Evolutionary conservation across 2,329 filamentous ascomycete genomes (phyloP).

Genomic region (Knufia petricola): DNA sequence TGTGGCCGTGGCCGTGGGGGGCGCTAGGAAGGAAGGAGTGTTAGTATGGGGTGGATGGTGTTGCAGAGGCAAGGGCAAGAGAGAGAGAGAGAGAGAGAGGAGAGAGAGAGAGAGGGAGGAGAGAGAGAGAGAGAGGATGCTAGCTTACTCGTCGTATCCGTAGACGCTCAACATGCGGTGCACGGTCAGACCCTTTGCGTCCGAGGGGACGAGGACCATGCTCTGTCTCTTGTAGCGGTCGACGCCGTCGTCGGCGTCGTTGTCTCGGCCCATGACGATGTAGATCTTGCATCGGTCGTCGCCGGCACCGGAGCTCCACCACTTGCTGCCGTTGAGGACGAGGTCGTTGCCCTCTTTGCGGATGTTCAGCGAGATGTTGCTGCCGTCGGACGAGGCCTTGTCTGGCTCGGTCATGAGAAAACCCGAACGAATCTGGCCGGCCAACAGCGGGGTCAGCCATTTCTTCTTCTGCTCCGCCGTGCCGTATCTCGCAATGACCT

Average conservation of each 20-base stretch:
- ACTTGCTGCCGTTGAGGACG: slow-evolving; percentile 92
- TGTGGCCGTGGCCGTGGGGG: slow-evolving; percentile 92
- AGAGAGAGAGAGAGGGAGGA: neutral
- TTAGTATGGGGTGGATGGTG: neutral
- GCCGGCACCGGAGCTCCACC: slow-evolving; percentile 95
- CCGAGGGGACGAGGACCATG: slow-evolving; percentile 80
- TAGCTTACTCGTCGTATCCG: slow-evolving; percentile 69
- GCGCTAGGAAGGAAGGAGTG: slow-evolving; percentile 41
- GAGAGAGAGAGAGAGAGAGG: slow-evolving; percentile 26
- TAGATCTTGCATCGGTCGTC: slow-evolving; percentile 87
- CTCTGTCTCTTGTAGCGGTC: slow-evolving; percentile 84
- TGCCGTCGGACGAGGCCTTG: slow-evolving; percentile 82
- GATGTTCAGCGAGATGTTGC: slow-evolving; percentile 81
- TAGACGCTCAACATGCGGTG: slow-evolving; percentile 89
- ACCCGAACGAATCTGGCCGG: slow-evolving; percentile 75
- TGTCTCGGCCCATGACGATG: slow-evolving; percentile 92
- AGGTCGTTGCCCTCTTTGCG: slow-evolving; percentile 74
- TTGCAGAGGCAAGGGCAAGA: no score
- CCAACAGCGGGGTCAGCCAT: slow-evolving; percentile 72
- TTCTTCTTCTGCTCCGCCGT: slow-evolving; percentile 72
- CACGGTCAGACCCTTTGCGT: slow-evolving; percentile 75
- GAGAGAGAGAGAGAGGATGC: neutral
- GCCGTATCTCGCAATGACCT: slow-evolving; percentile 79
- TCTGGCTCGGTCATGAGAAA: slow-evolving; percentile 93
- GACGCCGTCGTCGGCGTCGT: slow-evolving; percentile 45